A percentile compares a stretch with the other conserved stretches of the same genome.
Evolutionary conservation across 2,329 filamentous ascomycete genomes (phyloP).

Genomic region (Aspergillus sp.): DNA sequence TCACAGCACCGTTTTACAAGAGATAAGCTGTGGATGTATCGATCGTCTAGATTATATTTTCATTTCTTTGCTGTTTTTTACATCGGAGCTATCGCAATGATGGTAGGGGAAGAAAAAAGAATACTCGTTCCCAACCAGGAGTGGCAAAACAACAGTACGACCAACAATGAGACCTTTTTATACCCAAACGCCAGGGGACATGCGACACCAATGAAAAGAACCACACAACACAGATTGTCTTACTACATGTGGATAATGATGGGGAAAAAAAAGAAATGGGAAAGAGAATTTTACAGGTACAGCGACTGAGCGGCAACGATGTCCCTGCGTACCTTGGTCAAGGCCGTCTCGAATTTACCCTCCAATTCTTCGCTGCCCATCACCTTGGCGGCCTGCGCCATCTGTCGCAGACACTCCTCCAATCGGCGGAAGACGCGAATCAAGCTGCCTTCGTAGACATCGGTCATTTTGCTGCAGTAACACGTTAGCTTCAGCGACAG

Average conservation of each 20-base stretch:
- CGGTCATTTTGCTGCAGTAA: constrained; percentile 84
- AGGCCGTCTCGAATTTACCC: constrained; percentile 81
- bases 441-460: constrained; percentile 92
- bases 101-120: no score
- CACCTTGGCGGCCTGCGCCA: constrained; percentile 91
- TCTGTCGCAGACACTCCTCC: constrained; percentile 89
- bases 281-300: constrained; percentile 61
- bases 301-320: constrained; percentile 92
- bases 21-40: no score
- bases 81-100: no score
- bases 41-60: no score
- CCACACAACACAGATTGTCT: not conserved
- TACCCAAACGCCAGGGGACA: constrained; percentile 17
- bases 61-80: no score
- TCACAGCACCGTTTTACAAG: not conserved
- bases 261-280: constrained; percentile 7
- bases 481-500: constrained; percentile 1
- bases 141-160: not conserved
- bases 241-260: not conserved
- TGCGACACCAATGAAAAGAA: constrained; percentile 12
- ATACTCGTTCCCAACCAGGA: no score
- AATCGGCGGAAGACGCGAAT: constrained; percentile 94
- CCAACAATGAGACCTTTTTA: constrained; percentile 4
- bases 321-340: constrained; percentile 83
- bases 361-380: constrained; percentile 96